Base-by-base conservation (phyloP, 2,329 filamentous ascomycete genomes). In the Dothideomycetes sp. region DNA sequence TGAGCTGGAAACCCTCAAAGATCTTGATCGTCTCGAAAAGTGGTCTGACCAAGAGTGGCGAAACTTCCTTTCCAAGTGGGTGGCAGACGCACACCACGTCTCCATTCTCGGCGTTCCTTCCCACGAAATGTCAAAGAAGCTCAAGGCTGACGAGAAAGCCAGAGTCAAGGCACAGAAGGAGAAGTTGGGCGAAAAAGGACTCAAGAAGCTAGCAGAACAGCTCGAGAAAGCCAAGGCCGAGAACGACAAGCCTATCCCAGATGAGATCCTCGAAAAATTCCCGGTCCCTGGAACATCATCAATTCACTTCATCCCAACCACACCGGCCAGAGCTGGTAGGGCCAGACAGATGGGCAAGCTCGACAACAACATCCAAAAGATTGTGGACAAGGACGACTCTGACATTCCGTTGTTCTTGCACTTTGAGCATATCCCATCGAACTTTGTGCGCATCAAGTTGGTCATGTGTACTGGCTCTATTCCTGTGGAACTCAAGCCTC, bases 261-360 rank as follows among this genome's bases (percentile, higher is more conserved):
- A 77, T 17, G 76, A 83, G 2, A 65, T 95, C n/a, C 71, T 98
- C 11, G 81, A 86, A 45, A 70, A 76, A 40, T 94, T 93, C 69
- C 69, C 76, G 29, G 84, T 96, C 9, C 91, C 91, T 0, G 74
- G 79, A 22, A 84, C 85, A 0, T 84, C 93, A 7, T 94, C 87
- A 0, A 95, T 98, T 35, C 86, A 94, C 58, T 96, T 98, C 62
- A 93, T 95, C 52, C 75, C 87, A 48, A 91, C 87, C 0, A 78
- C 74, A 5, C 93, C 87, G 13, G 91, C 88, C 23, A 77, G 87
- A 18, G 82, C 84, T 33, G 91, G 91, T 20, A 65, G 79, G 45
- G 91, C 88, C 11, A 74, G 79, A 51, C 71, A 76, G 47, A 65
- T 87, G 34, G 88, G 87, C 1, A 64, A 71, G 17, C 69, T 73